phyloP scores from a whole-genome alignment of 176 grass and related monocot genomes.

The Eragrostis nindensis region DNA sequence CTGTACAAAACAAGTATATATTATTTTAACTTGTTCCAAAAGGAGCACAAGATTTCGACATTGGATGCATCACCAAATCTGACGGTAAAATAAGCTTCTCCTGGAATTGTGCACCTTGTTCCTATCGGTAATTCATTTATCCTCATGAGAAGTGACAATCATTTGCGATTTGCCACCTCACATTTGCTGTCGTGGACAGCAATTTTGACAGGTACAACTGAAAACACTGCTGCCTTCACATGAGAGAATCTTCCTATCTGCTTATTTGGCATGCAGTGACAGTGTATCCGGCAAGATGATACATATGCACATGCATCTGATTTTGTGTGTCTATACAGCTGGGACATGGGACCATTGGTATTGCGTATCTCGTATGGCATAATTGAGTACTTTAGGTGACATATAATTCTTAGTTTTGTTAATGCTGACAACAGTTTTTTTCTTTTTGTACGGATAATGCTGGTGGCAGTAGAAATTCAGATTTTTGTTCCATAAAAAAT shows the following conservation, averaged over 20 bases:
- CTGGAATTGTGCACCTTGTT: conserved; percentile 37
- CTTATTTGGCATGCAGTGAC: conserved; percentile 26
- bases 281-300: conserved; percentile 10
- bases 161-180: conserved; percentile 45
- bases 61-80: conserved; percentile 13
- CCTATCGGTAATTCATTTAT: conserved; percentile 19
- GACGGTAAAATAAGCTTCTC: conserved; percentile 15
- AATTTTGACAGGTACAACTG: conserved; percentile 25
- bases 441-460: background rate
- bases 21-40: background rate
- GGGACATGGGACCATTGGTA: background rate
- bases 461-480: background rate
- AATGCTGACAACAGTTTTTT: too few relatives aligned
- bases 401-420: conserved; percentile 28
- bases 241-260: conserved; percentile 39
- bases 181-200: background rate
- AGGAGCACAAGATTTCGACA: background rate
- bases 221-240: conserved; percentile 13
- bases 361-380: background rate
- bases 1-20: background rate
- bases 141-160: conserved; percentile 9
- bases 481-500: too few relatives aligned
- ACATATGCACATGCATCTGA: conserved; percentile 41
- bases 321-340: conserved; percentile 1
- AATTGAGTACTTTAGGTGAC: background rate